Percentiles rank a stretch among this genome's conserved stretches.
These are phyloP conservation scores for Aspergillus fumigatus DNA, from an alignment of 2,329 filamentous ascomycete genomes.

Conservation along the genomic window DNA sequence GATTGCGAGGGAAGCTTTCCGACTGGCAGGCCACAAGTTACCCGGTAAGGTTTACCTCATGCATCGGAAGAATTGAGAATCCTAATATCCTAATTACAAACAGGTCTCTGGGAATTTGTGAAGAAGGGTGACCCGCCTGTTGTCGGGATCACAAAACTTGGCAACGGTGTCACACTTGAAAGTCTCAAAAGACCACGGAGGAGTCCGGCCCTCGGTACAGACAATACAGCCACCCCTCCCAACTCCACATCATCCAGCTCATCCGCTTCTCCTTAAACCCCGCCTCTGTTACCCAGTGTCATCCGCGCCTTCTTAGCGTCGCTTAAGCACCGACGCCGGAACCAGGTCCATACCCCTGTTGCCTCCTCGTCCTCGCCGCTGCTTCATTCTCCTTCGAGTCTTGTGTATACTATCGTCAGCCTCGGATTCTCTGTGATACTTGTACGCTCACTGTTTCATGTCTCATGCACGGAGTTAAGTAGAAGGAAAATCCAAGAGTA, in stretches of 20 bases:
- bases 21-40: slow-evolving; percentile 89
- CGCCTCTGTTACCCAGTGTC: slow-evolving; percentile 3
- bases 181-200: slow-evolving; percentile 76
- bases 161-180: slow-evolving; percentile 73
- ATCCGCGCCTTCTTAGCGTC: slow-evolving; percentile 12
- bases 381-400: slow-evolving; percentile 32
- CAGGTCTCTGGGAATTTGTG: slow-evolving; percentile 75
- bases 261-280: slow-evolving; percentile 32
- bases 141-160: slow-evolving; percentile 87
- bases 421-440: slow-evolving; percentile 19
- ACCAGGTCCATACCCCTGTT: slow-evolving; percentile 53
- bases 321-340: slow-evolving; percentile 51
- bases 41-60: slow-evolving; percentile 59
- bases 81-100: slow-evolving; percentile 16
- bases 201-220: slow-evolving; percentile 48
- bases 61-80: slow-evolving; percentile 3
- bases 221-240: slow-evolving; percentile 26
- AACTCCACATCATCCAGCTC: slow-evolving; percentile 33
- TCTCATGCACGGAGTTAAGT: slow-evolving; percentile 26
- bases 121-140: slow-evolving; percentile 85
- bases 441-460: slow-evolving; percentile 14
- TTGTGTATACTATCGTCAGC: slow-evolving; percentile 42
- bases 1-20: slow-evolving; percentile 87
- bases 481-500: slow-evolving; percentile 21
- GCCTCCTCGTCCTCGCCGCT: slow-evolving; percentile 41